Evolutionary conservation across 345 rosid genomes (phyloP).

Genomic region (Theobroma cacao): DNA sequence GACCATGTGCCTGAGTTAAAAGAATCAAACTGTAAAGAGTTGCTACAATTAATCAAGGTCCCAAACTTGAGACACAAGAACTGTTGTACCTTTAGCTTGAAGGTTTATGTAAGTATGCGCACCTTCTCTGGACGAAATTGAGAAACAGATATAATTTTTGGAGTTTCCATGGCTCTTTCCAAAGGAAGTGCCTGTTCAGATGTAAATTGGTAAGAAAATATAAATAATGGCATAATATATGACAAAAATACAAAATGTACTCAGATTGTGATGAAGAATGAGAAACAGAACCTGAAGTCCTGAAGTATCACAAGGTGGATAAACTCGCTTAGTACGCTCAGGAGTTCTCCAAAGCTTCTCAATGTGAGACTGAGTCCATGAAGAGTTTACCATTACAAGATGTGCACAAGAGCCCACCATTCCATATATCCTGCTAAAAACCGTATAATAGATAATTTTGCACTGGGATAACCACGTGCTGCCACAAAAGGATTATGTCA

Average conservation of each 20-base stretch:
- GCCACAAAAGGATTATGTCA: constrained; percentile 23
- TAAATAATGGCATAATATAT: background rate
- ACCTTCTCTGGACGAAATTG: constrained; percentile 99
- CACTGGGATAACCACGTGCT: constrained; percentile 78
- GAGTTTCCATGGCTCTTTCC: constrained; percentile 59
- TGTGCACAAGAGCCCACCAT: constrained; percentile 83
- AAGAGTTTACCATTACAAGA: constrained; percentile 92
- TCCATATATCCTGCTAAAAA: constrained; percentile 85
- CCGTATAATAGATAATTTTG: constrained; percentile 68
- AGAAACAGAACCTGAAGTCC: constrained; percentile 72
- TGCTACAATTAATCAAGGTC: constrained; percentile 12
- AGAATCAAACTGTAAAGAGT: constrained; percentile 25
- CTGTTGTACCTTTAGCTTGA: constrained; percentile 27
- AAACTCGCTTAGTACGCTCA: constrained; percentile 61
- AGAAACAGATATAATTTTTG: constrained; percentile 76
- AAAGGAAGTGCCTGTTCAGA: constrained; percentile 63
- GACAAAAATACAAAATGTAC: background rate
- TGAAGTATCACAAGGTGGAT: constrained; percentile 95
- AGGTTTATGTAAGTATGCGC: constrained; percentile 39
- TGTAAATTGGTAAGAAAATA: background rate
- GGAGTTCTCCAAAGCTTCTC: constrained; percentile 82
- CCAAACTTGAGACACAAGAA: constrained; percentile 28
- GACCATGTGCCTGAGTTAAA: constrained; percentile 72
- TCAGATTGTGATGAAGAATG: background rate
- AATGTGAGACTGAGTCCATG: constrained; percentile 89